Evolutionary conservation across 208 protist genomes (phyloP), one percentile per base, ranked within the genome.

Genomic region (Trypanosoma mega): DNA sequence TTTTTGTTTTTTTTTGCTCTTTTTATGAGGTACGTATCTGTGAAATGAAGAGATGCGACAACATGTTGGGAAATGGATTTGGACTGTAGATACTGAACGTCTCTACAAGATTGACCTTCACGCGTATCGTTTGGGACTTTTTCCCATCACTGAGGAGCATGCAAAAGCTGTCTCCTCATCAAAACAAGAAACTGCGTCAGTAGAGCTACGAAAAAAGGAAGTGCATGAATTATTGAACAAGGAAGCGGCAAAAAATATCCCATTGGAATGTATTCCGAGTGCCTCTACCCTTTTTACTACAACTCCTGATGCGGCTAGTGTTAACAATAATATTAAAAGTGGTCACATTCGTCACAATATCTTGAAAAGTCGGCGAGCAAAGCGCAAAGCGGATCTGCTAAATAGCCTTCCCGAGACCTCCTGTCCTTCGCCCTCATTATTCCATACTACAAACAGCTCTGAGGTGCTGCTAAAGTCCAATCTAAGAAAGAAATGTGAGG

Each of bases 51-150:
- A 39, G 34, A 39, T 39, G 34, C 6, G 12, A 39, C 34, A 6
- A 39, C 34, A 12, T 39, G 34, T 6, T 16, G 12, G 12, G 34
- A 39, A 53, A 29, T 74, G 58, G 68, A 51, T 66, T 41, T 74
- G 59, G 59, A 46, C 29, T 18, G 16, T 74, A 16, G 59, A 67
- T 45, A 20, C 51, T 4, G 48, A 37, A 14, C 50, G n/a, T 30
- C 53, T 74, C 18, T 52, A 53, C 16, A 41, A 26, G n/a, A 63
- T 74, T 41, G 68, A 74, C 43, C 67, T 74, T 47, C 52, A 67
- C 36, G 54, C 55, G 37, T 74, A 67, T 44, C 68, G 61, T 23
- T 31, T 68, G 20, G 68, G 68, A 9, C 48, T 74, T 34, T 74
- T 62, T 46, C 34, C 37, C 14, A 50, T 12, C 21, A 30, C 45